Percentiles rank a stretch among this genome's conserved stretches.
Conservation (phyloP, 2,329 filamentous ascomycete species). For the Arachnomyces sp. region DNA sequence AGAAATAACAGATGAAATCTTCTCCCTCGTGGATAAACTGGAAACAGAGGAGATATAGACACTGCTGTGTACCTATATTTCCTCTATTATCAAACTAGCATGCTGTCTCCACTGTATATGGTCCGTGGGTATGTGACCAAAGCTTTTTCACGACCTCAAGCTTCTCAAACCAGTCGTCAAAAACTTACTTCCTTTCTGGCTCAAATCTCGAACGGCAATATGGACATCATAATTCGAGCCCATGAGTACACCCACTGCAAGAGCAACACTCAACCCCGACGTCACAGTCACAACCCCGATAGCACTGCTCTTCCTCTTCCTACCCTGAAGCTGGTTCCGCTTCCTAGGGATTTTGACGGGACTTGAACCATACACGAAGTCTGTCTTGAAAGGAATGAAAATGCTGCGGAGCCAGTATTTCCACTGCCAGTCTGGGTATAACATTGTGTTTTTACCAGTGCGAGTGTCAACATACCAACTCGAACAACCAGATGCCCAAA, state of each 20-base stretch:
- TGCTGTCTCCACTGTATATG: too few relatives aligned
- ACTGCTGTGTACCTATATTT: too few relatives aligned
- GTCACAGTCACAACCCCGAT: background rate
- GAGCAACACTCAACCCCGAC: conserved; percentile 5
- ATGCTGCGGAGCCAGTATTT: conserved; percentile 43
- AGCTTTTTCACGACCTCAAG: too few relatives aligned
- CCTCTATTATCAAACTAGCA: too few relatives aligned
- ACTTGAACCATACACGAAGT: conserved; percentile 28
- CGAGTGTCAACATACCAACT: conserved; percentile 46
- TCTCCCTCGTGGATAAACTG: too few relatives aligned
- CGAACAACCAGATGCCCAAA: conserved; percentile 45
- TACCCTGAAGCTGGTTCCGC: conserved; percentile 1
- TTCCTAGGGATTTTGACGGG: background rate
- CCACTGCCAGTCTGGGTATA: conserved; percentile 48
- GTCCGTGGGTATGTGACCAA: too few relatives aligned
- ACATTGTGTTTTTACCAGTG: conserved; percentile 43
- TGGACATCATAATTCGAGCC: conserved; percentile 2
- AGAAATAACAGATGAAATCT: too few relatives aligned
- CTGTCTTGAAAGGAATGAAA: conserved; percentile 31
- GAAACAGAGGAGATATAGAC: too few relatives aligned
- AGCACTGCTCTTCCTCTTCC: background rate
- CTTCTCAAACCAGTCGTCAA: too few relatives aligned
- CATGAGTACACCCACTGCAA: conserved; percentile 2
- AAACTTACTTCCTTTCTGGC: too few relatives aligned
- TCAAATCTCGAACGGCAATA: too few relatives aligned